Percentiles rank a stretch among this genome's conserved stretches.
These are phyloP conservation scores for Bauhinia variegata DNA, from an alignment of 306 rosid species.

Conservation along the genomic window DNA sequence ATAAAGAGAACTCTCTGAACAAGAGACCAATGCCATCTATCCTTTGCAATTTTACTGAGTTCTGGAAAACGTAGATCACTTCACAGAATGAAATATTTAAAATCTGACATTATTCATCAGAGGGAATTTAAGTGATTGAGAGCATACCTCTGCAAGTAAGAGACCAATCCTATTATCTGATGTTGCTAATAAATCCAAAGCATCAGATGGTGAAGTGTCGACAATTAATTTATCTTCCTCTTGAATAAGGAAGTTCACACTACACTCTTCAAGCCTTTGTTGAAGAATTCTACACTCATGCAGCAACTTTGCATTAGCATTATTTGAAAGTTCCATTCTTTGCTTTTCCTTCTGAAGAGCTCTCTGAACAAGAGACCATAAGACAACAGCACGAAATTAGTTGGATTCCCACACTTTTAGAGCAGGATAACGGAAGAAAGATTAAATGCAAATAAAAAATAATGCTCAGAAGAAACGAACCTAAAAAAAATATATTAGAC, in stretches of 20 bases:
- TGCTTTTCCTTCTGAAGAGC: constrained; percentile 70
- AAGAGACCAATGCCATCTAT: too few relatives aligned
- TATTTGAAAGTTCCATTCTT: constrained; percentile 55
- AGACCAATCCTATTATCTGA: constrained; percentile 90
- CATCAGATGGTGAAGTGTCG: constrained; percentile 78
- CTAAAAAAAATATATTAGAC: constrained; percentile 9
- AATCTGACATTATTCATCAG: not conserved
- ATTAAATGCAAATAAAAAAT: not conserved
- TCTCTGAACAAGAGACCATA: constrained; percentile 54
- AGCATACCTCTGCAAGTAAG: constrained; percentile 86
- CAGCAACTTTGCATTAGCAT: constrained; percentile 71
- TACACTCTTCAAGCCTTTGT: constrained; percentile 80
- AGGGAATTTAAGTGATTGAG: not conserved
- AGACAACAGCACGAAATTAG: constrained; percentile 31
- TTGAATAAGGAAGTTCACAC: constrained; percentile 82
- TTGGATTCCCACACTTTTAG: constrained; percentile 34
- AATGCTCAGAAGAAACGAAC: not conserved
- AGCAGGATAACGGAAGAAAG: constrained; percentile 12
- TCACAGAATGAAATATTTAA: not conserved
- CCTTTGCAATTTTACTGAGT: too few relatives aligned
- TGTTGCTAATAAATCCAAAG: constrained; percentile 77
- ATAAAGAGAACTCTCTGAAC: too few relatives aligned
- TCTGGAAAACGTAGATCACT: not conserved
- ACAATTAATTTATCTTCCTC: constrained; percentile 78
- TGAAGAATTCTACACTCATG: constrained; percentile 85